Base-by-base conservation (phyloP, 2,329 filamentous ascomycete genomes). In the Chaetomium olivaceum region DNA sequence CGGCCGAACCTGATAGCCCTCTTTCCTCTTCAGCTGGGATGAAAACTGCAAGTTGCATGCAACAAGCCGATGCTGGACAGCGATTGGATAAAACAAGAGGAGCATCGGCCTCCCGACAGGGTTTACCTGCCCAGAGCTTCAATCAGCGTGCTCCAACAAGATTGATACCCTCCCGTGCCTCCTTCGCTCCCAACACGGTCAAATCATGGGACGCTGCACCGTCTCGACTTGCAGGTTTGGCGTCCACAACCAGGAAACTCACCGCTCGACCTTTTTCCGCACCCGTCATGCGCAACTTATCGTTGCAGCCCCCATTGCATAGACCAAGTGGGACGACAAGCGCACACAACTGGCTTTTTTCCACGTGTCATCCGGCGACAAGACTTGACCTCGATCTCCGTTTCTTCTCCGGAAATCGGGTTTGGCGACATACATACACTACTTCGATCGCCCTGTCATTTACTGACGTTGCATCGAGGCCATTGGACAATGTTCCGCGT, bases 1-100 rank as follows among this genome's bases (percentile, higher is more conserved):
- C 62, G 50, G 48, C 62, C 62, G 57, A 64, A 50, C 57, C 61
- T 56, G 62, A 50, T 9, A 21, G 43, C 46, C 46, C 55, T 43
- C 39, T 43, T 43, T 43, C 16, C 27, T 8, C 12, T 57, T 64
- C 62, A 64, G 62, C 62, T 64, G 62, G 27, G 57, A 61, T 57
- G 57, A 16, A 14, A 56, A 29, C 51, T 61, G 51, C 39, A 43
- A 43, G 39, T 43, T 14, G 39, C 39, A 43, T 43, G 39, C 14
- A 48, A 27, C 36, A 54, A 14, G n/a, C n/a, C 56, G 12, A 54
- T 4, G 6, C 3, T 2, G 27, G 27, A 3, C 12, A 8, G 2
- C 60, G 58, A 65, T 65, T 65, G 63, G 63, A 46, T 52, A 25
- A 43, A 19, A 19, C 16, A 16, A 2, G 16, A 8, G 43, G 5